Percentiles rank a stretch among this genome's conserved stretches.
Evolutionary conservation across 2,329 filamentous ascomycete genomes (phyloP).

Genomic region (Penicillium sp.): DNA sequence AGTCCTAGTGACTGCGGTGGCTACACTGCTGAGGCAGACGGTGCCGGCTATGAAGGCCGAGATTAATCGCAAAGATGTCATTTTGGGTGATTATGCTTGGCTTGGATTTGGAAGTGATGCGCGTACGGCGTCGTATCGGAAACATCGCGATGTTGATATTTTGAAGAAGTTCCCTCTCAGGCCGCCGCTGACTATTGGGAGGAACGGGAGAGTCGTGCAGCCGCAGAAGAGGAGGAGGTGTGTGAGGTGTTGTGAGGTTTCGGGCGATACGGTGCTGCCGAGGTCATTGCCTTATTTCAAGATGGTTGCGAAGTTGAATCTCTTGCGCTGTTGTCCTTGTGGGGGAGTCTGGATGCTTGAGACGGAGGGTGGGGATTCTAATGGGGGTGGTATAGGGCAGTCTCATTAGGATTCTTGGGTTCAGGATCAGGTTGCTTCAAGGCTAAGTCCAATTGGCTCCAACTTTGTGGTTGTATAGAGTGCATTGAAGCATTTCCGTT

Average conservation of each 20-base stretch:
- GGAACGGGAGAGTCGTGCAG: slow-evolving; percentile 8
- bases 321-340: slow-evolving; percentile 41
- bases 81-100: slow-evolving; percentile 69
- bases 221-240: slow-evolving; percentile 46
- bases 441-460: background rate
- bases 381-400: background rate
- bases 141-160: slow-evolving; percentile 58
- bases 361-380: slow-evolving; percentile 10
- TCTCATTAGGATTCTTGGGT: background rate
- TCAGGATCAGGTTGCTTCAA: background rate
- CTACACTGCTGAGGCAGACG: slow-evolving; percentile 48
- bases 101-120: slow-evolving; percentile 64
- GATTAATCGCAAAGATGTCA: slow-evolving; percentile 65
- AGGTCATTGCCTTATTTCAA: slow-evolving; percentile 36
- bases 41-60: slow-evolving; percentile 58
- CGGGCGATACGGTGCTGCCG: slow-evolving; percentile 57
- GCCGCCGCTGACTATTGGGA: slow-evolving; percentile 10
- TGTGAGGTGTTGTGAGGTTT: slow-evolving; percentile 63
- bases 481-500: background rate
- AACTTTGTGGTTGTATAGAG: background rate
- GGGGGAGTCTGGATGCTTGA: slow-evolving; percentile 43
- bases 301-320: slow-evolving; percentile 38
- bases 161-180: slow-evolving; percentile 50
- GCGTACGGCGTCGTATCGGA: slow-evolving; percentile 58
- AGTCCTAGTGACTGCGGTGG: slow-evolving; percentile 50